A percentile compares a stretch with the other conserved stretches of the same genome.
These are phyloP conservation scores for Rosa hybrid DNA, from an alignment of 331 rosid species.

Conservation along the genomic window DNA sequence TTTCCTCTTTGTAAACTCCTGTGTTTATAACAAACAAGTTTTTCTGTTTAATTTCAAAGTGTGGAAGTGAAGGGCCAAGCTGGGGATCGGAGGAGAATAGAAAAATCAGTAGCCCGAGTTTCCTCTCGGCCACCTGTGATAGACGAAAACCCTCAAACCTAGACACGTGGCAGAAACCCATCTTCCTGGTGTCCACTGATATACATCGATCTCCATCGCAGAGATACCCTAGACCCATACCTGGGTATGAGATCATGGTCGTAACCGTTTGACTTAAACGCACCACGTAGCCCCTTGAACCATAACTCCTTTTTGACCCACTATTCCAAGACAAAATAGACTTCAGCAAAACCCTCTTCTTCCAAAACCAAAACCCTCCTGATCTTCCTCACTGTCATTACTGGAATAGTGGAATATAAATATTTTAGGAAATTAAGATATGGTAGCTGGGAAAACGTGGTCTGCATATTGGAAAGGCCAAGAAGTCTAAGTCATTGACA, in stretches of 20 bases:
- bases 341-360: background rate
- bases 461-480: background rate
- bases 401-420: background rate
- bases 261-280: conserved; percentile 62
- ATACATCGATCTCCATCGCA: conserved; percentile 16
- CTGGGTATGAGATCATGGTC: conserved; percentile 56
- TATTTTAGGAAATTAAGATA: background rate
- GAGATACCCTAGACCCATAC: conserved; percentile 39
- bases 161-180: conserved; percentile 37
- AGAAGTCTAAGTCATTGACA: conserved; percentile 9
- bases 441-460: conserved; percentile 6
- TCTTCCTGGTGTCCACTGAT: conserved; percentile 38
- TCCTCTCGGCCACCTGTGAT: background rate
- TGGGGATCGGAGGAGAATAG: background rate
- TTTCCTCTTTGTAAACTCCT: background rate
- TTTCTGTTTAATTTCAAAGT: background rate
- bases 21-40: background rate
- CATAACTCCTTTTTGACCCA: conserved; percentile 48
- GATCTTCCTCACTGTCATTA: background rate
- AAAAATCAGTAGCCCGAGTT: background rate
- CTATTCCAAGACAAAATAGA: conserved; percentile 3
- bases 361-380: background rate
- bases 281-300: conserved; percentile 36
- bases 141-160: background rate
- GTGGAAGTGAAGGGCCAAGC: background rate